Evolutionary conservation across 2,329 filamentous ascomycete species (phyloP).

Genomic region (Immersiporthe knoxdaviesiana): DNA sequence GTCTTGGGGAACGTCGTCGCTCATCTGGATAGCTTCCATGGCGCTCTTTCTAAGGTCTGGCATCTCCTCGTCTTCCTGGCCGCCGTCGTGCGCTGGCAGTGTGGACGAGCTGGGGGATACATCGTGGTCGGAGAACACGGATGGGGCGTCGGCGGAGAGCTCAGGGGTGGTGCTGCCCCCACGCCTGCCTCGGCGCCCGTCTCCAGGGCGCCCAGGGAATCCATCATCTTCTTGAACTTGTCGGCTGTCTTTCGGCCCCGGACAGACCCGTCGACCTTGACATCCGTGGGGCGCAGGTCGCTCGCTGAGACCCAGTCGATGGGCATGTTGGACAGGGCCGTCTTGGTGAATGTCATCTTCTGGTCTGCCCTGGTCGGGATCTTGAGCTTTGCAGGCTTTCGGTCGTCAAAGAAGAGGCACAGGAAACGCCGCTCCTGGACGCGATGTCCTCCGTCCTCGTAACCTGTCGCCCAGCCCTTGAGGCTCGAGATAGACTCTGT

Average conservation of each 20-base stretch:
- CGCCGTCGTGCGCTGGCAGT: not conserved
- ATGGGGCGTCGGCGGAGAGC: not conserved
- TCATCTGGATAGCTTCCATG: not conserved
- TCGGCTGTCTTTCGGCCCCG: not conserved
- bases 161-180: not conserved
- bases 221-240: conserved; percentile 13
- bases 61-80: not conserved
- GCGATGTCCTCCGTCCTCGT: not conserved
- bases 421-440: conserved; percentile 12
- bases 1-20: not conserved
- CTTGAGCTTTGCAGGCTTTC: conserved; percentile 4
- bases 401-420: conserved; percentile 22
- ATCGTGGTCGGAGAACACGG: not conserved
- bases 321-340: not conserved
- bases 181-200: not conserved
- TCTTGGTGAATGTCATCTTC: conserved; percentile 17
- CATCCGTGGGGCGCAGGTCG: not conserved
- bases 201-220: not conserved
- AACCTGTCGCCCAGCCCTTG: conserved; percentile 10
- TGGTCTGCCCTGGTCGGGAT: conserved; percentile 3
- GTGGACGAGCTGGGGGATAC: not conserved
- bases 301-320: conserved; percentile 21
- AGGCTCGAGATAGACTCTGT: not conserved
- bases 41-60: not conserved
- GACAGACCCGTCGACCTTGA: not conserved